Percentiles rank a stretch among this genome's conserved stretches.
phyloP scores from a whole-genome alignment of 2,329 filamentous ascomycete genomes.

The Alternaria triticimaculans region DNA sequence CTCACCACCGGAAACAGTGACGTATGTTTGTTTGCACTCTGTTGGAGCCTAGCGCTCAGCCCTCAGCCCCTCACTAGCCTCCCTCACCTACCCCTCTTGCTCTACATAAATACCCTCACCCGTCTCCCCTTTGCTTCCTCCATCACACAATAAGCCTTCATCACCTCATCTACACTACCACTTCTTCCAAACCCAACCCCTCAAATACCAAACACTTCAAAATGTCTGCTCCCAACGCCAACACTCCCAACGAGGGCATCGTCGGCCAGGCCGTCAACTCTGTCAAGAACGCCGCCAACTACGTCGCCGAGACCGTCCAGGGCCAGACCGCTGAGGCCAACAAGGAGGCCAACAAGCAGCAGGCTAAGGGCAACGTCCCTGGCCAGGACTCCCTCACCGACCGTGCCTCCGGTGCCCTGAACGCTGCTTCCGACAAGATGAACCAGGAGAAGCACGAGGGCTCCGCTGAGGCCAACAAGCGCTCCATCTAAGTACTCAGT shows the following conservation, averaged over 20 bases:
- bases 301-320: slow-evolving; percentile 70
- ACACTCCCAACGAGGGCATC: slow-evolving; percentile 54
- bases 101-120: slow-evolving; percentile 24
- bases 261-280: slow-evolving; percentile 51
- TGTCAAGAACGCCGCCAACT: slow-evolving; percentile 67
- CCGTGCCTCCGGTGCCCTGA: slow-evolving; percentile 61
- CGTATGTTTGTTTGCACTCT: slow-evolving; percentile 8
- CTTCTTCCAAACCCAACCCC: slow-evolving; percentile 6
- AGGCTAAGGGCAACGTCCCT: slow-evolving; percentile 65
- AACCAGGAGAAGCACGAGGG: slow-evolving; percentile 60
- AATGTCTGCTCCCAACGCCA: slow-evolving; percentile 55
- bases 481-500: slow-evolving; percentile 34
- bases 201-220: slow-evolving; percentile 34
- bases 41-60: not conserved
- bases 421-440: slow-evolving; percentile 60
- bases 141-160: slow-evolving; percentile 24
- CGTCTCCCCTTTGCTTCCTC: slow-evolving; percentile 11
- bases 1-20: not conserved
- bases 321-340: slow-evolving; percentile 62
- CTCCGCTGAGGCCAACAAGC: slow-evolving; percentile 59
- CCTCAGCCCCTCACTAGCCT: slow-evolving; percentile 5
- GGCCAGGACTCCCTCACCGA: slow-evolving; percentile 48
- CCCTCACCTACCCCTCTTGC: slow-evolving; percentile 3
- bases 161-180: slow-evolving; percentile 1
- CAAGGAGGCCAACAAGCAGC: slow-evolving; percentile 73